Evolutionary conservation across 768 basidiomycete genomes (phyloP).

Genomic region (Xerocomellus dryophilus): DNA sequence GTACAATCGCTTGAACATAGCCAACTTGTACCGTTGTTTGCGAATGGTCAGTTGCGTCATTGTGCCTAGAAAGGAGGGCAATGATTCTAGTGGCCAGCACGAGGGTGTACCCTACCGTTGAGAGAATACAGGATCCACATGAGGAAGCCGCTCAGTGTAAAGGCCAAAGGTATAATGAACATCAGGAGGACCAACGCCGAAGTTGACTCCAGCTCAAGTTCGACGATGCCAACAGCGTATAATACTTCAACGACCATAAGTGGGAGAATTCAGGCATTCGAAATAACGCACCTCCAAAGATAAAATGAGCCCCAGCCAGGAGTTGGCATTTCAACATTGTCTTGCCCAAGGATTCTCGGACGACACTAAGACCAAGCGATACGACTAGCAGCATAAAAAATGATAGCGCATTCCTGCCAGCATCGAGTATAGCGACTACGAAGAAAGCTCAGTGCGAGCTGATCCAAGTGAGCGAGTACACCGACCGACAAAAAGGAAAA

Average conservation of each 20-base stretch:
- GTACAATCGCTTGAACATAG: slow-evolving; percentile 87
- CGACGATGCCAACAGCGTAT: slow-evolving; percentile 93
- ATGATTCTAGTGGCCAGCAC: neutral
- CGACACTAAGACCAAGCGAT: slow-evolving; percentile 87
- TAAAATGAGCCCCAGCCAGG: slow-evolving; percentile 80
- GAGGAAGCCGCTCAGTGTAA: slow-evolving; percentile 93
- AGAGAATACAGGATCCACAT: slow-evolving; percentile 93
- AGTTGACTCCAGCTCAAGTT: slow-evolving; percentile 87
- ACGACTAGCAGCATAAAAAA: slow-evolving; percentile 96
- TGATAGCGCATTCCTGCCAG: slow-evolving; percentile 88
- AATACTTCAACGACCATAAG: slow-evolving; percentile 53
- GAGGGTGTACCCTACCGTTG: slow-evolving; percentile 55
- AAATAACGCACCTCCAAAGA: slow-evolving; percentile 79
- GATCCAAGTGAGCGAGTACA: neutral
- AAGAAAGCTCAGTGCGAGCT: slow-evolving; percentile 1
- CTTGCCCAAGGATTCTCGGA: slow-evolving; percentile 79
- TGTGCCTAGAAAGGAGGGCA: slow-evolving; percentile 55
- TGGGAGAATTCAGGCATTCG: neutral
- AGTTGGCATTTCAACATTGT: slow-evolving; percentile 83
- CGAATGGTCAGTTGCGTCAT: slow-evolving; percentile 81
- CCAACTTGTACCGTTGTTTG: slow-evolving; percentile 82
- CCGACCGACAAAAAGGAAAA: slow-evolving; percentile 92
- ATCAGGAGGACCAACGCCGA: slow-evolving; percentile 80
- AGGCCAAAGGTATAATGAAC: slow-evolving; percentile 91
- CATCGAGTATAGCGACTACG: slow-evolving; percentile 91